phyloP scores from a whole-genome alignment of 768 basidiomycete species.

The Russula abietina region DNA sequence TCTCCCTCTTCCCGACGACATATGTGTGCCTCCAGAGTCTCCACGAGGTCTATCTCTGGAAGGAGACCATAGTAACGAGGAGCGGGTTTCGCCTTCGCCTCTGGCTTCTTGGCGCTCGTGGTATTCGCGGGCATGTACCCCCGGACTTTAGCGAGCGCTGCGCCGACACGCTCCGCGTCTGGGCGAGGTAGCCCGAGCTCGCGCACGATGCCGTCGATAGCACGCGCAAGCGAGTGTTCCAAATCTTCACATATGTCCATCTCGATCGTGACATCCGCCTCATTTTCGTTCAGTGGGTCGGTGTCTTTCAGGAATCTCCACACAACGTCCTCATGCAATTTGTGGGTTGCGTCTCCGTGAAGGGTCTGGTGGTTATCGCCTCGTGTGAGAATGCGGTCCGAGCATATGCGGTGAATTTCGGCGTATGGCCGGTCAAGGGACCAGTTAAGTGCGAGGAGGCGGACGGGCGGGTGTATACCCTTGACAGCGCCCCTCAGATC shows the following conservation, averaged over 20 bases:
- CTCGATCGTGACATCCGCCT: slow-evolving; percentile 65
- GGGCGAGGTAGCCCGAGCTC: slow-evolving; percentile 52
- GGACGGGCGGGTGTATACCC: slow-evolving; percentile 47
- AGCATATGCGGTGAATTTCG: slow-evolving; percentile 52
- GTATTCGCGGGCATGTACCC: slow-evolving; percentile 38
- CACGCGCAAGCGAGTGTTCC: slow-evolving; percentile 49
- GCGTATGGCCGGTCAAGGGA: neutral
- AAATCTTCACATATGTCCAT: slow-evolving; percentile 56
- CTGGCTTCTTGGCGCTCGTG: slow-evolving; percentile 29
- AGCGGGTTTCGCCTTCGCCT: slow-evolving; percentile 23
- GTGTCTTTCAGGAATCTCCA: slow-evolving; percentile 66
- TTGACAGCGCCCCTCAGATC: slow-evolving; percentile 54
- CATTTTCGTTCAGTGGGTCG: slow-evolving; percentile 53
- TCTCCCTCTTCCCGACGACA: slow-evolving; percentile 30
- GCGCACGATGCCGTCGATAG: slow-evolving; percentile 51
- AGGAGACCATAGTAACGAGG: slow-evolving; percentile 77
- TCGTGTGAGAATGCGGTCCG: slow-evolving; percentile 63
- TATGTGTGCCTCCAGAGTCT: slow-evolving; percentile 43
- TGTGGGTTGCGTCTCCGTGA: slow-evolving; percentile 45
- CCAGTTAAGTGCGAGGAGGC: slow-evolving; percentile 51
- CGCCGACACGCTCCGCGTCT: slow-evolving; percentile 46
- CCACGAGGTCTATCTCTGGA: slow-evolving; percentile 60
- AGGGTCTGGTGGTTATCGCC: slow-evolving; percentile 86
- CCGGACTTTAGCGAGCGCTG: slow-evolving; percentile 40
- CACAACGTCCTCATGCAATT: slow-evolving; percentile 72